Base-by-base conservation (phyloP, 78 protist species). In the Dictyostelium capitatum region DNA sequence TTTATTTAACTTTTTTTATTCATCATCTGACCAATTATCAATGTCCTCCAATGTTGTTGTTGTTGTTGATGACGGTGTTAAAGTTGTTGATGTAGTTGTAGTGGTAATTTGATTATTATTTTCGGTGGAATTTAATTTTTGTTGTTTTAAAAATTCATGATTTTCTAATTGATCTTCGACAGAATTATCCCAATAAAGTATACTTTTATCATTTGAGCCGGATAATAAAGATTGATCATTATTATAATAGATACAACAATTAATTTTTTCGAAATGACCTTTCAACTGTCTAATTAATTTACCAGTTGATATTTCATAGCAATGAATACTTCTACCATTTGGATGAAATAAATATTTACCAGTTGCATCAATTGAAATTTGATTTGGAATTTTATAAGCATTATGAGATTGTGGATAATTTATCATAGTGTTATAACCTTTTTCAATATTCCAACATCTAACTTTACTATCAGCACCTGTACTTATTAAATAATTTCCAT, bases 201-300 rank as follows among this genome's bases (percentile, higher is more conserved):
- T 41, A 4, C 59, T 2, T 50, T 32, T 87, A 50, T 87, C 93
- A 25, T 87, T 87, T 32, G 93, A 74, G 20, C 93, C 93, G 30
- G 74, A 51, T 4, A 70, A 0, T 6, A 87, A 25, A 3, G 70
- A 1, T 64, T 87, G 70, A 25, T 87, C 74, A 47, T 20, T 17
- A n/a, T 70, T 79, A 77, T 87, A 57, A 19, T 64, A 87, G 15
- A 77, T 46, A 65, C 93, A 87, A 65, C 93, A 87, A 51, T 56
- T 77, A 4, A 87, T 84, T 19, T 70, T 80, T 65, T 87, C 93
- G 48, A 87, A 87, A 30, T 87, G 93, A 51, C 93, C 93, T 25
- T 77, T 77, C 11, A 87, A 75, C 14, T 87, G 54, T 17, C 59
- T 23, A 1, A 87, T 79, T 9, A 87, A 25, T 11, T 59, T 47